Evolutionary conservation across 257 asterid species (phyloP).

Genomic region (Penstemon newberryi): DNA sequence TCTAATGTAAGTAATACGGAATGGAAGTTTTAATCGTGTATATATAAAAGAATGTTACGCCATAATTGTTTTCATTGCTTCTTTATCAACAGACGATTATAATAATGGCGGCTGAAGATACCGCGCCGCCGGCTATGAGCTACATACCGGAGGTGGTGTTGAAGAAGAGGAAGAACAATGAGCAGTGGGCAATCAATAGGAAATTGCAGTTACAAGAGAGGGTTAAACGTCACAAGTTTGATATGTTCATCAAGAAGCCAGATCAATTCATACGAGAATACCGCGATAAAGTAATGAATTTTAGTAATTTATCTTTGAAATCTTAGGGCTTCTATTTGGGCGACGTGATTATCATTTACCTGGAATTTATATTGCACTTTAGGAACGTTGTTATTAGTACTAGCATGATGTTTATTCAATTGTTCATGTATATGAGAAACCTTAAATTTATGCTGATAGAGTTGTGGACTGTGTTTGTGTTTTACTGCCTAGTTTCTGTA

Average conservation of each 20-base stretch:
- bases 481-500: background rate
- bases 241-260: constrained; percentile 66
- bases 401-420: too few relatives aligned
- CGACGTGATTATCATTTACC: too few relatives aligned
- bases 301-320: too few relatives aligned
- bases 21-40: too few relatives aligned
- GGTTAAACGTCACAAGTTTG: constrained; percentile 55
- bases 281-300: constrained; percentile 62
- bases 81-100: background rate
- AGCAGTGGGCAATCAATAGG: constrained; percentile 82
- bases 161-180: constrained; percentile 92
- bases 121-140: constrained; percentile 45
- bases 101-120: constrained; percentile 59
- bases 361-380: too few relatives aligned
- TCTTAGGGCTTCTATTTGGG: too few relatives aligned
- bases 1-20: background rate
- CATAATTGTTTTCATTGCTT: background rate
- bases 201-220: constrained; percentile 67
- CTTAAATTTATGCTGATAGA: background rate
- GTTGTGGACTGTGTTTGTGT: background rate
- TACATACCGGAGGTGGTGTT: constrained; percentile 77
- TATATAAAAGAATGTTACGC: too few relatives aligned
- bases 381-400: too few relatives aligned
- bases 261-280: constrained; percentile 79
- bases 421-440: too few relatives aligned